phyloP scores from a whole-genome alignment of 805 yeast species.

The Blastobotrys terrestris region DNA sequence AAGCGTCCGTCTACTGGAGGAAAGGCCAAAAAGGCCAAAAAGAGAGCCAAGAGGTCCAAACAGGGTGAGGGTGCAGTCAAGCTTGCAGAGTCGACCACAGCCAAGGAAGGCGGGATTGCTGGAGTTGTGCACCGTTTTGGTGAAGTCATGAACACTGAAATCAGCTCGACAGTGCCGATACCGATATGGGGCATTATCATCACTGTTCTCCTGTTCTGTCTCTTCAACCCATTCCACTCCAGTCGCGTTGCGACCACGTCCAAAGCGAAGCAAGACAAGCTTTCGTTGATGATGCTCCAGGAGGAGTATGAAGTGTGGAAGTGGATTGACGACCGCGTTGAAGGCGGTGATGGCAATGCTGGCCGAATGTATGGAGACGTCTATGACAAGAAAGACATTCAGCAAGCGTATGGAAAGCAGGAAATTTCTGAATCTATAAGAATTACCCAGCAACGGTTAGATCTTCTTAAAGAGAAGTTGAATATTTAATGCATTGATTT shows the following conservation, averaged over 20 bases:
- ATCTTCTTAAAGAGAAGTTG: constrained; percentile 28
- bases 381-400: constrained; percentile 7
- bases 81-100: not conserved
- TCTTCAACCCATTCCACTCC: not conserved
- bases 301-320: constrained; percentile 65
- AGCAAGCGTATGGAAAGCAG: constrained; percentile 32
- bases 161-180: constrained; percentile 2
- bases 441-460: constrained; percentile 40
- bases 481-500: constrained; percentile 2
- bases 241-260: not conserved
- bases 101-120: not conserved
- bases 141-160: not conserved
- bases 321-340: constrained; percentile 53
- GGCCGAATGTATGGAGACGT: constrained; percentile 18
- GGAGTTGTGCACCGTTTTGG: not conserved
- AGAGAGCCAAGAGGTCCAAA: constrained; percentile 10
- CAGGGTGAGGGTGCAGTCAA: not conserved
- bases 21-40: constrained; percentile 15
- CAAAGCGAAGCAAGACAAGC: not conserved
- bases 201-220: constrained; percentile 6
- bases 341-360: constrained; percentile 25
- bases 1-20: constrained; percentile 9
- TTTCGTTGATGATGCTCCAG: constrained; percentile 27
- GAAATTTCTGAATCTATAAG: constrained; percentile 43
- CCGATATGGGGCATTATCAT: constrained; percentile 13